Evolutionary conservation across 1,284 basidiomycete genomes (phyloP).

Genomic region (Peniophora sp.): DNA sequence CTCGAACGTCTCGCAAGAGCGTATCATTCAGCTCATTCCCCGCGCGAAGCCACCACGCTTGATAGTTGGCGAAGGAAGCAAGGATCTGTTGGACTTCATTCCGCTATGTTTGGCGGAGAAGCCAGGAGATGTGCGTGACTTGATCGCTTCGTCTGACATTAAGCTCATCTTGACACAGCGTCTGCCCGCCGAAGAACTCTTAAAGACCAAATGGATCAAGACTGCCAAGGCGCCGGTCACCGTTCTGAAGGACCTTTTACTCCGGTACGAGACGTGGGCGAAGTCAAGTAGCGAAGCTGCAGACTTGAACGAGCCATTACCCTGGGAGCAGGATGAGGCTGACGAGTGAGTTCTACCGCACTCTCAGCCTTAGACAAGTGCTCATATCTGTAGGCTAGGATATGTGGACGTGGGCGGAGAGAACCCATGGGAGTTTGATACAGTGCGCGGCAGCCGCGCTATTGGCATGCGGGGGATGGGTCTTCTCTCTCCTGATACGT

Average conservation of each 20-base stretch:
- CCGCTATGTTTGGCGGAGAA: conserved; percentile 79
- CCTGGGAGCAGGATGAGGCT: conserved; percentile 55
- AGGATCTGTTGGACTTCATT: conserved; percentile 88
- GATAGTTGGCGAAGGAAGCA: conserved; percentile 70
- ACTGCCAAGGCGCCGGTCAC: conserved; percentile 63
- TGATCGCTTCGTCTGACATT: conserved; percentile 1
- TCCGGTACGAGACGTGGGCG: conserved; percentile 69
- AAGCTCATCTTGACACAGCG: conserved; percentile 43
- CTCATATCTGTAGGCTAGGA: background rate
- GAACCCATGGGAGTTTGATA: conserved; percentile 72
- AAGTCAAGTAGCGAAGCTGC: conserved; percentile 75
- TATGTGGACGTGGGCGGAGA: conserved; percentile 22
- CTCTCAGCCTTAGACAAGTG: background rate
- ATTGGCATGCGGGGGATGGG: conserved; percentile 7
- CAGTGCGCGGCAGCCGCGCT: conserved; percentile 41
- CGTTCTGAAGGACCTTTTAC: conserved; percentile 78
- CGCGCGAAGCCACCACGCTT: conserved; percentile 81
- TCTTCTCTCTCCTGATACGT: background rate
- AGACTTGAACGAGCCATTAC: conserved; percentile 67
- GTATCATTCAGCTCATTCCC: conserved; percentile 89
- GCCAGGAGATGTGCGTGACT: conserved; percentile 60
- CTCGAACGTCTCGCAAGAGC: conserved; percentile 73
- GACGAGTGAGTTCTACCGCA: conserved; percentile 32
- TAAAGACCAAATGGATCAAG: conserved; percentile 93
- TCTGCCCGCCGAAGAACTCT: conserved; percentile 82